Evolutionary conservation across 2,329 filamentous ascomycete species (phyloP), one percentile per base, ranked within the genome.

Genomic region (Exophiala viscosa): DNA sequence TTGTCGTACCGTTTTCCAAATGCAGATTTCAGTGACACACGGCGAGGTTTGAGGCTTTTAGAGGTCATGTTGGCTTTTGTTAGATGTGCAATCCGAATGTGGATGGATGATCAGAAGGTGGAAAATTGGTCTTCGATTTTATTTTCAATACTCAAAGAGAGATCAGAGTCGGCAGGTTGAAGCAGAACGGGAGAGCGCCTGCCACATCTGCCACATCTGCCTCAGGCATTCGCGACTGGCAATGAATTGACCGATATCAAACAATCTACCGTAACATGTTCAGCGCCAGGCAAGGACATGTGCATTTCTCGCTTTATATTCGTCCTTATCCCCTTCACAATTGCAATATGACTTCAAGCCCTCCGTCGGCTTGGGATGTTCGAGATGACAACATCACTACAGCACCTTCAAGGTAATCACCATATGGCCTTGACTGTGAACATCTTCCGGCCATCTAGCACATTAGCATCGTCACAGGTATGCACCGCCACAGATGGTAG

Each of bases 381-480:
- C 31, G 15, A 23, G 31, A 28, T 9, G 40, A 23, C 11, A 2
- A 40, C 2, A 3, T 6, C 14, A 6, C 15, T 45, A 31, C 5
- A 10, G 42, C 6, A n/a, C 15, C 6, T 38, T 36, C 34, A 36
- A 36, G 34, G 34, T 36, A 10, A 1, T 20, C 39, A 11, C n/a
- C 11, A 3, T 18, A 14, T 15, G 17, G 11, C 17, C 39, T 41
- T 11, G 6, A 20, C n/a, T 20, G 14, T 20, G 5, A 28, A 28
- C 23, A 7, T 28, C 23, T 28, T 28, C 23, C 23, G 23, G 23
- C 17, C 18, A 11, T 15, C 39, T 15, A 36, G 17, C 15, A n/a
- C n/a, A 47, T 13, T 17, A 15, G 43, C 49, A 56, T 49, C 17
- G 49, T 50, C 49, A 53, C 54, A 56, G 32, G 35, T n/a, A 45